Conservation (phyloP, 306 rosid genomes). For the Ochetophila trinervis region DNA sequence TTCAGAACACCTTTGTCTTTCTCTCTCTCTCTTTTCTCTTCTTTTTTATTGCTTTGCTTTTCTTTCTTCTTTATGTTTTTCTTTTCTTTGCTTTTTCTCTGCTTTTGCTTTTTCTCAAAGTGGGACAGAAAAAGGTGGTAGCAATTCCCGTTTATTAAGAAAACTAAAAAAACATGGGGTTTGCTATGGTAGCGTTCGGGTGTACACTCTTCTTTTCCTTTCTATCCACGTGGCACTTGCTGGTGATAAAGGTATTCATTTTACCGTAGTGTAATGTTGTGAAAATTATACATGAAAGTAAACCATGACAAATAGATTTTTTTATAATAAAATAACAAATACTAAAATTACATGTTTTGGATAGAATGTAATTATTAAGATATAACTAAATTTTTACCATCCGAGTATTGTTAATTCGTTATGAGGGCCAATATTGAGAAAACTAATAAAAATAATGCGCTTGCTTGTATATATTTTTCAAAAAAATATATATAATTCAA, state of each 20-base stretch:
- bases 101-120: constrained; percentile 83
- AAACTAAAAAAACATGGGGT: constrained; percentile 33
- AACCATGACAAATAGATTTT: no score
- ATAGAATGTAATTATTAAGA: no score
- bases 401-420: no score
- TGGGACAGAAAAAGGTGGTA: constrained; percentile 69
- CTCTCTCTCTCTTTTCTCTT: constrained; percentile 30
- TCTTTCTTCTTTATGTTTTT: constrained; percentile 38
- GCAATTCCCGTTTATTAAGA: constrained; percentile 57
- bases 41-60: constrained; percentile 37
- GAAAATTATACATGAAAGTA: no score
- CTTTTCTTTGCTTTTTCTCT: constrained; percentile 42
- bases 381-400: no score
- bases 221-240: constrained; percentile 35
- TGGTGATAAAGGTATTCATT: background rate
- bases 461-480: no score
- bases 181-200: constrained; percentile 32
- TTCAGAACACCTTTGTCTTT: constrained; percentile 38
- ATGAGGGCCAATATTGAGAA: no score
- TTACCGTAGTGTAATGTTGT: no score
- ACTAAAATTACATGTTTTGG: no score
- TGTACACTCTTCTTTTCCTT: constrained; percentile 35
- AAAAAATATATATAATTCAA: no score
- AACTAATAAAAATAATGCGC: no score
- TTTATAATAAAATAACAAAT: no score